Evolutionary conservation across 2,329 filamentous ascomycete species (phyloP), one percentile per base, ranked within the genome.

Genomic region (Beauveria sp.): DNA sequence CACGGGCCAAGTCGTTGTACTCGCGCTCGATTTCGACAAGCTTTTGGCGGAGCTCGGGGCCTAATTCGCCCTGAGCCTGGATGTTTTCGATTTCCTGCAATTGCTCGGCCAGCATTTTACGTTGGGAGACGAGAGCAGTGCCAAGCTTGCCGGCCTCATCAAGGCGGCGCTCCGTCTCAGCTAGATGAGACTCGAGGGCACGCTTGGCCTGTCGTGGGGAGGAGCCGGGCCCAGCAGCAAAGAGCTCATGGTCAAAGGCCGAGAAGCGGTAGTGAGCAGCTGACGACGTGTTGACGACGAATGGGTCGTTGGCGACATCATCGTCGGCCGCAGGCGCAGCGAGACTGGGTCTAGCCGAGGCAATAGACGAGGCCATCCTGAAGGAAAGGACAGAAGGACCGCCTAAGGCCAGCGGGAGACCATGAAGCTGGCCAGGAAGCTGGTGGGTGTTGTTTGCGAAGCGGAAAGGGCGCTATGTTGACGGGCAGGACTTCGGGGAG

Each of bases 91-190:
- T 88, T 70, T 98, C 92, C 68, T 88, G 87, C 62, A 99, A 76
- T 67, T 89, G 88, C 50, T 96, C 89, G 49, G 86, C 84, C 63
- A 99, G 82, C 65, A 96, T 88, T 71, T 88, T 88, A 67, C 91
- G 88, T 77, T 98, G 95, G 66, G 93, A 85, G 26, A 98, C 85
- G 31, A 99, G 83, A 10, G 91, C 88, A 26, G 89, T 95, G 65
- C 95, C 95, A 46, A 99, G 78, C 70, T 90, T 92, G 31, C 91
- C 95, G 6, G 93, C 90, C 72, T 98, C 93, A 70, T 96, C 90
- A 65, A 99, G 87, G 63, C 93, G 86, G 63, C 92, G 88, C 69
- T 96, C 91, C 1, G 93, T 97, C 74, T 99, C 95, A 65, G 89
- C 87, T 53, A 99, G 82, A 75, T 98, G 95, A 57, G 93, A 91